Percentiles rank a stretch among this genome's conserved stretches.
phyloP scores from a whole-genome alignment of 31 red algal species.

The Asparagopsis taxiformis region DNA sequence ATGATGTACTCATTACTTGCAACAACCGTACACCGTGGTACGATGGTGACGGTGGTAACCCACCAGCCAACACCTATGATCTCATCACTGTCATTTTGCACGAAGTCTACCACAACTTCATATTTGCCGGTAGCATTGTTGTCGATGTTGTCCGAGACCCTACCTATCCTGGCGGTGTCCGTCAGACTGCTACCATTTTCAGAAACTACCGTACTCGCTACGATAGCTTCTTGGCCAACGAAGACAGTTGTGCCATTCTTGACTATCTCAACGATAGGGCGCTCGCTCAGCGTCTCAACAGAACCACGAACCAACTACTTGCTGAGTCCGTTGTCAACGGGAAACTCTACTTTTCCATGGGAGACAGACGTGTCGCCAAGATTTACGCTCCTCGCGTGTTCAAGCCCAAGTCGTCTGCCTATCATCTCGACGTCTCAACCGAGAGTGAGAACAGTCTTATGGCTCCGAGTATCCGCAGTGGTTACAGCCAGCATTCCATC shows the following conservation, averaged over 20 bases:
- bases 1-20: conserved; percentile 51
- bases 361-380: conserved; percentile 8
- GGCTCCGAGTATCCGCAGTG: conserved; percentile 21
- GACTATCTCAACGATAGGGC: conserved; percentile 22
- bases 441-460: conserved; percentile 10
- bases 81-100: conserved; percentile 59
- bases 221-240: conserved; percentile 50
- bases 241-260: conserved; percentile 9
- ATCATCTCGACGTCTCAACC: conserved; percentile 18
- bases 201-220: conserved; percentile 33
- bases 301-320: conserved; percentile 23
- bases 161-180: neutral
- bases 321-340: conserved; percentile 32
- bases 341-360: conserved; percentile 25
- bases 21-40: conserved; percentile 53
- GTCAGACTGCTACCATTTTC: conserved; percentile 8
- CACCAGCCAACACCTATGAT: conserved; percentile 23
- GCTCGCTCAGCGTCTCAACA: conserved; percentile 3
- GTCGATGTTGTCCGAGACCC: neutral
- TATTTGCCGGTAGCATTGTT: conserved; percentile 42
- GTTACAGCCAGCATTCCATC: conserved; percentile 25
- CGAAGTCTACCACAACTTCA: conserved; percentile 46
- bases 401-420: conserved; percentile 21
- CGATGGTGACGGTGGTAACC: conserved; percentile 19
- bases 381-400: conserved; percentile 41